Base-by-base conservation (phyloP, 352 stramenopile genomes). In the Discostella stelligera region DNA sequence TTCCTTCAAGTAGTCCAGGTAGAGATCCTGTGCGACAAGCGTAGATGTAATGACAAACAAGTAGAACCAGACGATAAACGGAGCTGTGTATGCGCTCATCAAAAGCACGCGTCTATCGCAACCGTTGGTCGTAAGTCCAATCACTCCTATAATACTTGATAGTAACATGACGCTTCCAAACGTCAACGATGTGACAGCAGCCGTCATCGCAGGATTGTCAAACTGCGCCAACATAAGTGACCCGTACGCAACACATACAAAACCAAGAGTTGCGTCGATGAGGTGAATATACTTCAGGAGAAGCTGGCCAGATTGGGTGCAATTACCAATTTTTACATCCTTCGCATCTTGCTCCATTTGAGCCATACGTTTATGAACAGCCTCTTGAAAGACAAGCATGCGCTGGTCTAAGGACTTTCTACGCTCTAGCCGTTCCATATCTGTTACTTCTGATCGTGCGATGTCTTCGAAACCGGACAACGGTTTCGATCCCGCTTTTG, bases 61-160 rank as follows among this genome's bases (percentile, higher is more conserved):
- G 30, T 79, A 79, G 63, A 64, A 73, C 25, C 64, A 68, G 8
- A 32, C 46, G 23, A 79, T 79, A 0, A 79, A 67, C 21, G 71
- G 71, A 37, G 60, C 71, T 0, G 37, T 49, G 16, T 66, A 79
- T 16, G 56, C 41, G 48, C 61, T 73, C 16, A 66, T 30, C 1
- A 49, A 2, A 9, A 79, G 63, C 13, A 62, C 61, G 54, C 16
- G 60, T 66, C 71, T 60, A 8, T 62, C 55, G 63, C 71, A 79
- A 18, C 13, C 7, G 8, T 52, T 60, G 41, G 46, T 59, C 30
- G 25, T 44, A 68, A 79, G 73, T 32, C 71, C 71, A 41, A 79
- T 46, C 23, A 55, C 63, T 13, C 71, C 71, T 62, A 79, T 79
- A 9, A 72, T 65, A 61, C 52, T 73, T 16, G 62, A 58, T 13